Percentiles rank a stretch among this genome's conserved stretches.
Evolutionary conservation across 2,329 filamentous ascomycete genomes (phyloP).

Genomic region (Knufia petricola): DNA sequence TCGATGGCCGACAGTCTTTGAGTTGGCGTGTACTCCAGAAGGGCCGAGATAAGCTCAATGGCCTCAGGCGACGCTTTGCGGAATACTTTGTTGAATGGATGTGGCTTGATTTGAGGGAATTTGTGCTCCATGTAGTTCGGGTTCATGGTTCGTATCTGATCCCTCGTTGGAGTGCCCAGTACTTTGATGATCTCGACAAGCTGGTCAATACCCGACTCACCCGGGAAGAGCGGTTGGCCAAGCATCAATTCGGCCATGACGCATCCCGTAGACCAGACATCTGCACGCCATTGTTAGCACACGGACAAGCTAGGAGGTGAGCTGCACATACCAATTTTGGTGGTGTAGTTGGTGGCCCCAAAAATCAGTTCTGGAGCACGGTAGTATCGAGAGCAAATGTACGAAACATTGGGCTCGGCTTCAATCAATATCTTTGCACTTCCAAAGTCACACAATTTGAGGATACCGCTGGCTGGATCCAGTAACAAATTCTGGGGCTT

Average conservation of each 20-base stretch:
- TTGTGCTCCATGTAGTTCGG: constrained; percentile 99
- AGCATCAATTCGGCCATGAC: constrained; percentile 99
- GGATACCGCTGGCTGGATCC: constrained; percentile 78
- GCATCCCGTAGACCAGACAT: constrained; percentile 98
- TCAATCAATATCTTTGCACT: constrained; percentile 98
- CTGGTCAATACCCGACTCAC: constrained; percentile 97
- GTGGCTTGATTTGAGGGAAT: constrained; percentile 98
- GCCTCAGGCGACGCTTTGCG: constrained; percentile 87
- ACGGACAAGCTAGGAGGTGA: background rate
- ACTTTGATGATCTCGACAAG: constrained; percentile 99
- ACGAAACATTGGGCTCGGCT: constrained; percentile 98
- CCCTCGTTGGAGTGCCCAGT: constrained; percentile 85
- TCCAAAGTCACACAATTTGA: constrained; percentile 98
- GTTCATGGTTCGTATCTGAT: constrained; percentile 99
- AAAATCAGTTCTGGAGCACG: constrained; percentile 96
- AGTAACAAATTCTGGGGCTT: constrained; percentile 96
- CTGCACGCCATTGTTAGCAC: constrained; percentile 39
- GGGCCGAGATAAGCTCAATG: constrained; percentile 85
- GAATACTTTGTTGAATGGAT: constrained; percentile 99
- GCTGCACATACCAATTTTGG: constrained; percentile 81
- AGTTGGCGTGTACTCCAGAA: constrained; percentile 95
- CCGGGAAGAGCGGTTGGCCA: constrained; percentile 92
- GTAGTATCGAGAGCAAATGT: constrained; percentile 99
- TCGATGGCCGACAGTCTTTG: constrained; percentile 88
- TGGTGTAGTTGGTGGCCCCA: constrained; percentile 97